A percentile compares a stretch with the other conserved stretches of the same genome.
Evolutionary conservation across 441 rosid species (phyloP).

Genomic region (Omphalea diandra): DNA sequence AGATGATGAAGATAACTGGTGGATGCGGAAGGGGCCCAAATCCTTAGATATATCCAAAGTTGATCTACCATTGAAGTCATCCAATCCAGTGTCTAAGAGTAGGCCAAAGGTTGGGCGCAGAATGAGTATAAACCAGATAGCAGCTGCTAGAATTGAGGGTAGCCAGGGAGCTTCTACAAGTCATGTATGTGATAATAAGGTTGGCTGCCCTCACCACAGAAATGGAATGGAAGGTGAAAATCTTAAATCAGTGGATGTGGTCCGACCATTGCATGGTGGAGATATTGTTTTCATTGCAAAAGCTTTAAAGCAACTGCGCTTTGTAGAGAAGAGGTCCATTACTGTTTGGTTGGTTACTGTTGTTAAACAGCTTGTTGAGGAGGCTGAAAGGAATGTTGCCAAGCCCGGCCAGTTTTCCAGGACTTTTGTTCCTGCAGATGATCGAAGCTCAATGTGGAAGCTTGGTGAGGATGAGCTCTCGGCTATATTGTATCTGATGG

Average conservation of each 20-base stretch:
- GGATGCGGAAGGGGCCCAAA: slow-evolving; percentile 81
- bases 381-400: slow-evolving; percentile 57
- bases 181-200: slow-evolving; percentile 88
- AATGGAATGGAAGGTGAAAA: slow-evolving; percentile 44
- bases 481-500: slow-evolving; percentile 71
- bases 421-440: slow-evolving; percentile 64
- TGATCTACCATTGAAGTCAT: slow-evolving; percentile 63
- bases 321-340: slow-evolving; percentile 78
- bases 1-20: slow-evolving; percentile 97
- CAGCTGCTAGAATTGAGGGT: slow-evolving; percentile 95
- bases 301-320: slow-evolving; percentile 71
- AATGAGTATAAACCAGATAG: slow-evolving; percentile 90
- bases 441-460: slow-evolving; percentile 71
- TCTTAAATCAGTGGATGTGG: slow-evolving; percentile 55
- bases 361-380: slow-evolving; percentile 85
- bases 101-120: slow-evolving; percentile 90
- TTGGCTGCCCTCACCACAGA: slow-evolving; percentile 43
- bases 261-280: slow-evolving; percentile 41
- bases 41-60: slow-evolving; percentile 53
- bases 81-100: slow-evolving; percentile 76
- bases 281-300: slow-evolving; percentile 76
- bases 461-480: slow-evolving; percentile 95
- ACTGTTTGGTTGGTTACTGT: slow-evolving; percentile 74
- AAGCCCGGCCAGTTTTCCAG: slow-evolving; percentile 64
- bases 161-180: slow-evolving; percentile 99